Evolutionary conservation across 2,329 filamentous ascomycete genomes (phyloP).

Genomic region (Aspergillus texensis): DNA sequence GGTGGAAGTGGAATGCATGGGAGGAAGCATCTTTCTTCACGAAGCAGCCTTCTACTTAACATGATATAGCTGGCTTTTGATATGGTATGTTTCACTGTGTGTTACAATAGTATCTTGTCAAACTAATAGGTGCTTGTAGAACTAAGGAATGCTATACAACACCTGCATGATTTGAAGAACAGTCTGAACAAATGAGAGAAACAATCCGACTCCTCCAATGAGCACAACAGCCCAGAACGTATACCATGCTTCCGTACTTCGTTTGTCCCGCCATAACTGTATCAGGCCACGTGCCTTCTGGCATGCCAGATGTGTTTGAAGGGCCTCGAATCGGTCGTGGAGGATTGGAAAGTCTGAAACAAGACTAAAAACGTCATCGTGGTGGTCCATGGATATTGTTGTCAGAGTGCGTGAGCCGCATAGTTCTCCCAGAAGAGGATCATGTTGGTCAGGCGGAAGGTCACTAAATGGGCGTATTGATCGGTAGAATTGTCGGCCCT

Average conservation of each 20-base stretch:
- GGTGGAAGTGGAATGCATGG: too few species aligned
- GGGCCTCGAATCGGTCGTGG: not conserved
- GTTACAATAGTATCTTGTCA: too few species aligned
- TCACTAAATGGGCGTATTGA: constrained; percentile 4
- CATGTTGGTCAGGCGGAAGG: not conserved
- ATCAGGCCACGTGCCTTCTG: not conserved
- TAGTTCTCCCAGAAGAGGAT: not conserved
- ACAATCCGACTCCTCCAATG: not conserved
- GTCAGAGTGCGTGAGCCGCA: not conserved
- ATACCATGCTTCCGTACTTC: not conserved
- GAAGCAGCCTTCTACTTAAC: too few species aligned
- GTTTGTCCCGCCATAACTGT: not conserved
- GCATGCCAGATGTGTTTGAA: not conserved
- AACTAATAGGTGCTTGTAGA: too few species aligned
- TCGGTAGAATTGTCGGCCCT: constrained; percentile 4
- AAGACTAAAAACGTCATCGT: not conserved
- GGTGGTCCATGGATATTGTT: not conserved
- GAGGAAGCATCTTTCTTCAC: too few species aligned
- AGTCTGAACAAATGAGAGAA: not conserved
- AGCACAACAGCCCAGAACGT: not conserved
- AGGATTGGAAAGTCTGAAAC: not conserved
- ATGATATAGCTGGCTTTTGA: too few species aligned
- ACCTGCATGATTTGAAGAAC: not conserved
- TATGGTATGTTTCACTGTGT: too few species aligned
- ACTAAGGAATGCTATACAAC: not conserved